phyloP scores from a whole-genome alignment of 1,284 basidiomycete species.

The Pyrrhoderma lamaoense region DNA sequence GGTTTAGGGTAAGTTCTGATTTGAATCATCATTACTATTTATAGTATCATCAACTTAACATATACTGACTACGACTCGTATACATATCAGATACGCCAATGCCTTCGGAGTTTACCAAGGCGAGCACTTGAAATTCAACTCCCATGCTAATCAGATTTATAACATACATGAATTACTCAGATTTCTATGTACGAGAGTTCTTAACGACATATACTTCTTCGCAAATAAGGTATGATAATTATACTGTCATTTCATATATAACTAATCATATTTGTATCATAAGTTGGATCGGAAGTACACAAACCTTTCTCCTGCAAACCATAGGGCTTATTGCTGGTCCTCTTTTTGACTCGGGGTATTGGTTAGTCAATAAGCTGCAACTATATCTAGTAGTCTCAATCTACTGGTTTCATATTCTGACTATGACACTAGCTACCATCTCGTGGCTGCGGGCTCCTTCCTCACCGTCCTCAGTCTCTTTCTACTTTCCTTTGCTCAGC shows the following conservation, averaged over 20 bases:
- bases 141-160: not conserved
- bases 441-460: constrained; percentile 32
- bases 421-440: constrained; percentile 27
- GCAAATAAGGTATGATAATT: constrained; percentile 13
- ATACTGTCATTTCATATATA: not conserved
- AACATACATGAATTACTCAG: not conserved
- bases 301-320: constrained; percentile 11
- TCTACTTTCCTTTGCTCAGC: constrained; percentile 37
- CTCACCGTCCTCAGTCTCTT: constrained; percentile 36
- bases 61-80: too few species aligned
- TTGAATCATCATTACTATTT: too few species aligned
- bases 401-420: not conserved
- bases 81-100: constrained; percentile 6
- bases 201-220: constrained; percentile 8
- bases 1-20: constrained; percentile 12
- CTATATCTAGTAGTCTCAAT: not conserved
- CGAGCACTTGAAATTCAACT: not conserved
- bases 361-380: constrained; percentile 8
- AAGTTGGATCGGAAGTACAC: constrained; percentile 17
- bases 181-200: constrained; percentile 16
- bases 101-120: constrained; percentile 15
- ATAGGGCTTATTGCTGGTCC: constrained; percentile 11
- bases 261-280: not conserved
- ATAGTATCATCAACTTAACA: too few species aligned
- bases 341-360: constrained; percentile 15